Evolutionary conservation across 305 asterid genomes (phyloP), one percentile per base, ranked within the genome.

Genomic region (Plantago coronopus): DNA sequence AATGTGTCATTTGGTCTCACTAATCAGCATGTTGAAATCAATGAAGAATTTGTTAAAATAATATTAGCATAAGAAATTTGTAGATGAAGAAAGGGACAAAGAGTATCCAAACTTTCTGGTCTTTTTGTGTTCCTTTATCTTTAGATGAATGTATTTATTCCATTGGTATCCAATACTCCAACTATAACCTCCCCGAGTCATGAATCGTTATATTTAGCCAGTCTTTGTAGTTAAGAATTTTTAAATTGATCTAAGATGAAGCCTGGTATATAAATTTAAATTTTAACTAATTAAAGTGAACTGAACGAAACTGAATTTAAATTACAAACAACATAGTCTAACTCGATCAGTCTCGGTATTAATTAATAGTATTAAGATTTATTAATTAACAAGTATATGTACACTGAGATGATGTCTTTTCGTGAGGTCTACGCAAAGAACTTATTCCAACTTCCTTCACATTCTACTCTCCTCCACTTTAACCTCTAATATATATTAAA

Each of bases 21-120:
- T 8, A 27, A 27, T 27, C 4, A 27, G 7, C 4, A 27, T 27
- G 5, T 3, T 5, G 7, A 27, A 27, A 27, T 46, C 50, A 2
- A 16, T 3, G 20, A 4, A 46, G 5, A 19, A 46, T 16, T 0
- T n/a, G n/a, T n/a, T n/a, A n/a, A 46, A n/a, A n/a, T 47, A 47
- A 6, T 46, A 7, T 3, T 47, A 2, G 53, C 8, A 47, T 19
- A 21, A 14, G 18, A 2, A 47, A 51, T 23, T 14, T 51, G 57
- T 23, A 51, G 2, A 51, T 13, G 57, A 51, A 23, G 57, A 14
- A 50, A 15, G 57, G 3, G 91, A 81, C 88, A 81, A 65, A 72
- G 78, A 72, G 86, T 72, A 79, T 75, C 84, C 65, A 74, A 34
- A 70, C 82, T 81, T 83, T 80, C 46, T 16, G 51, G 64, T 54